Evolutionary conservation across 75 land plant genomes (phyloP), one percentile per base, ranked within the genome.

Genomic region (Pinus taeda): DNA sequence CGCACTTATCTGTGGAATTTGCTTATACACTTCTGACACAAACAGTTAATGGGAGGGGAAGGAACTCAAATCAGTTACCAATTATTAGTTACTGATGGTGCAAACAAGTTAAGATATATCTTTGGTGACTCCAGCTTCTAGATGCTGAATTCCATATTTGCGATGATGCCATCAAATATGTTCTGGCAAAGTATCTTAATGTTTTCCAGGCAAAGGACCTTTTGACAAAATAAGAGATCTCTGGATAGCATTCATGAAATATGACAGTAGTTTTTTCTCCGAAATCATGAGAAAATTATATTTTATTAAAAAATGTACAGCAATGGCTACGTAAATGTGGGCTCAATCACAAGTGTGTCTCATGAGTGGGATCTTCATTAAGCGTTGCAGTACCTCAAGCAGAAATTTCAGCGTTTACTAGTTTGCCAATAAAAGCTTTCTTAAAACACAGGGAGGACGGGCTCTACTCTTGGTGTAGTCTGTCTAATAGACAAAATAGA

Each of bases 1-100:
- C 45, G 75, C 78, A 39, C 58, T 94, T 74, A 87, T 94, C 58
- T 88, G 83, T 80, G 87, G 86, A 36, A 84, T 89, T 53, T 88
- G 90, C 76, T 64, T 18, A 30, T 15, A 15, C 4, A 4, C 36
- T 24, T 30, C 15, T 65, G 36, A 30, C 15, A 15, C 33, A 33
- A 30, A 33, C 37, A 30, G 69, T 65, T 62, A 26, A 26, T 3
- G 26, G 11, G 30, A 20, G 30, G 65, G 36, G 29, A 15, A 33
- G 30, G 4, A 65, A 22, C 20, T 65, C 36, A 7, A 65, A 65
- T 33, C 39, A 33, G 39, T 17, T 4, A 18, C 5, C 37, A 33
- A 3, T 33, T 33, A 65, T 33, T 15, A 30, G 39, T 6, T 6
- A 30, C 4, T 65, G 39, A 30, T 37, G 36, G 69, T 64, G 33